Evolutionary conservation across 139 green algal species (phyloP).

Genomic region (Chlorella sorokiniana): DNA sequence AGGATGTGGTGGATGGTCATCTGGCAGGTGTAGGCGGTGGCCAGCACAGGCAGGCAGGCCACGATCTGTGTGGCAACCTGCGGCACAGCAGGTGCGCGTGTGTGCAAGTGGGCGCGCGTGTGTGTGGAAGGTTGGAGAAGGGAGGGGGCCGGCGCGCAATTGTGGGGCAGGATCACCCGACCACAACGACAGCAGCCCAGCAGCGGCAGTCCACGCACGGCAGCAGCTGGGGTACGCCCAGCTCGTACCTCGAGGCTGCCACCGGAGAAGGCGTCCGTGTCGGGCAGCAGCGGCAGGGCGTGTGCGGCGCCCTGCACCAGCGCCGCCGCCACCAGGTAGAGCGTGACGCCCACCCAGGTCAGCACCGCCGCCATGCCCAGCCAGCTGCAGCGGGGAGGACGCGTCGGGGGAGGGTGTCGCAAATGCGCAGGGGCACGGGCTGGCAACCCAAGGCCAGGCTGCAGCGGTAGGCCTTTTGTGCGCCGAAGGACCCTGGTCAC

Average conservation of each 20-base stretch:
- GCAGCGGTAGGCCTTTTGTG: too few species aligned
- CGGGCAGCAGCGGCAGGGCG: conserved; percentile 1
- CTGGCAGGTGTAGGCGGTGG: conserved; percentile 39
- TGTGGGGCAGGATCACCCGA: not conserved
- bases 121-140: too few species aligned
- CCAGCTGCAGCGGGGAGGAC: not conserved
- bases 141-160: too few species aligned
- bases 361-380: conserved; percentile 18
- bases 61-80: conserved; percentile 20
- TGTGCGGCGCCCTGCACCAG: not conserved
- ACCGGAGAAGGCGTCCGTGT: conserved; percentile 13
- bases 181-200: not conserved
- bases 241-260: not conserved
- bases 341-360: conserved; percentile 24
- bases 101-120: too few species aligned
- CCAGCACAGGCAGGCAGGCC: conserved; percentile 24
- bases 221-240: too few species aligned
- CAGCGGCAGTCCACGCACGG: too few species aligned
- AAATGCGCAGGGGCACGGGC: not conserved
- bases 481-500: too few species aligned
- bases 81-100: not conserved
- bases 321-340: conserved; percentile 1
- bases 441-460: too few species aligned
- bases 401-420: not conserved
- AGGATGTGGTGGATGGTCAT: conserved; percentile 37